Percentiles rank a stretch among this genome's conserved stretches.
Conservation (phyloP, 2,329 filamentous ascomycete species). For the Hortaea werneckii region DNA sequence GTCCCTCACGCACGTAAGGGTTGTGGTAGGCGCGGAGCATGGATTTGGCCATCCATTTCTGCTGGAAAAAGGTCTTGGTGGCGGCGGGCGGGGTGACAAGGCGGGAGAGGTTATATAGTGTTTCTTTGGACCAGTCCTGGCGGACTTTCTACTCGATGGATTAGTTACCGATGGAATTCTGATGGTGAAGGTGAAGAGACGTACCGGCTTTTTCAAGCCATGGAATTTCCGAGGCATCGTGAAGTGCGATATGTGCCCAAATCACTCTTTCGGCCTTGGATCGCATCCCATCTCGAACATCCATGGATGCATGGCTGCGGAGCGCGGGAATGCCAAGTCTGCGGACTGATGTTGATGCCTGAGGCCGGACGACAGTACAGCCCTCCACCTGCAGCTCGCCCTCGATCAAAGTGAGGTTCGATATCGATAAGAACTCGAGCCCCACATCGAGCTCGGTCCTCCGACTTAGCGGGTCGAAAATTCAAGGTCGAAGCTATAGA, state of each 20-base stretch:
- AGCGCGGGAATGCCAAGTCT: no score
- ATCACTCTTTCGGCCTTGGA: no score
- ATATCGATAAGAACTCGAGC: no score
- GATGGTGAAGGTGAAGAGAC: neutral
- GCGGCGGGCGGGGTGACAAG: constrained; percentile 36
- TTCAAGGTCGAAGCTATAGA: no score
- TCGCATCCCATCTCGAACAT: neutral
- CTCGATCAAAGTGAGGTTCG: no score
- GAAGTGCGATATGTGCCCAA: neutral
- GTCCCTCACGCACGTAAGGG: constrained; percentile 83
- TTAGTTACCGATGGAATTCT: neutral
- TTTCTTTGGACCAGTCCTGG: constrained; percentile 96
- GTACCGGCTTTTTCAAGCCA: constrained; percentile 42
- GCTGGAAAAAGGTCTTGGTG: constrained; percentile 77
- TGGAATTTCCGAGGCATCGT: constrained; percentile 43
- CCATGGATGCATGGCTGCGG: no score
- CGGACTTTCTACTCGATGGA: constrained; percentile 62
- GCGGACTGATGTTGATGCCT: no score
- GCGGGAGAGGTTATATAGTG: constrained; percentile 75
- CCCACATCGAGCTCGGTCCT: no score
- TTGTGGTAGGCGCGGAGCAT: constrained; percentile 80
- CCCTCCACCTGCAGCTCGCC: no score
- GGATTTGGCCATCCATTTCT: constrained; percentile 92
- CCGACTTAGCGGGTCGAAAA: no score
- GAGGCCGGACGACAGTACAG: no score